Base-by-base conservation (phyloP, 352 stramenopile genomes). In the Globisporangium paroecandrum region DNA sequence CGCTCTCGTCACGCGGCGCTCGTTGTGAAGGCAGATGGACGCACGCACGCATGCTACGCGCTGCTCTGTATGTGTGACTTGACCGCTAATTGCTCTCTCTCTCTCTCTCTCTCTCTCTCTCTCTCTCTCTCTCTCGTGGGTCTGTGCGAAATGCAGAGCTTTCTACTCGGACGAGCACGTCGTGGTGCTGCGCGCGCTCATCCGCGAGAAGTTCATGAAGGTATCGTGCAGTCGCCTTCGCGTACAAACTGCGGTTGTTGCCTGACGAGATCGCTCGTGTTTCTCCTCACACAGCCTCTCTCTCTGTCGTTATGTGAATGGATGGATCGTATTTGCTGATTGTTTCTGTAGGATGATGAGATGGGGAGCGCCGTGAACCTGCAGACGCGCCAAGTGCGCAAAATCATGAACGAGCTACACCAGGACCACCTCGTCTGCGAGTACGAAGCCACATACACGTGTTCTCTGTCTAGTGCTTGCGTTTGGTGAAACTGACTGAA, bases 141-240 rank as follows among this genome's bases (percentile, higher is more conserved):
- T 43, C 32, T 54, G 18, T 66, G 43, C 15, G 32, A 32, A 18
- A 58, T 15, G 27, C 58, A 96, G 89, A 51, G 87, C 89, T n/a
- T 96, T 94, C 65, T 96, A 96, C 47, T 83, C 89, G 61, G 89
- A 96, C 59, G 89, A 96, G 66, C 87, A 95, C 49, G 77, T 95
- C 24, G 86, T 96, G n/a, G 89, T 96, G 46, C 74, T 96, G 25
- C 79, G 87, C 62, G 89, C 89, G 32, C 73, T 96, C 59, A 86
- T 96, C 46, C 87, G 89, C 41, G 89, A 96, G 54, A 93, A 93
- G 56, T 96, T 95, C 69, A 79, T 96, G 62, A 96, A 96, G 79
- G 86, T 95, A 66, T 27, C 24, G 15, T 18, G 27, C 27, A 43
- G 18, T 43, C 18, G 1, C 27, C 36, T 32, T 4, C 32, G 4